Conservation (phyloP, 225 moss, liverwort and hornwort genomes). For the Antitrichia curtipendula region DNA sequence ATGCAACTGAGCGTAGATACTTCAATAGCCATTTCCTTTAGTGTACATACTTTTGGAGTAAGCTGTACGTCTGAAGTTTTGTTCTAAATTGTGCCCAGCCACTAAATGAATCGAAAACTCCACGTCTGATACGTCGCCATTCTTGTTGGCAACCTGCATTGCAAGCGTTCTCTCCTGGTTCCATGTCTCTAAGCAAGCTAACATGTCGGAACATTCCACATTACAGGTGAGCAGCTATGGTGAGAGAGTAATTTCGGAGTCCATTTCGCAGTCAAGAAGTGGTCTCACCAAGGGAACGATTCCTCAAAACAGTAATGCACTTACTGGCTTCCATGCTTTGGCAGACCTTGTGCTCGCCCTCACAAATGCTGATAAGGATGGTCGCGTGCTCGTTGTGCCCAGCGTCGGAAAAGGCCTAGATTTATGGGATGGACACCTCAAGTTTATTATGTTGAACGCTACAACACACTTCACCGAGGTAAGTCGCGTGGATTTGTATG, state of each 20-base stretch:
- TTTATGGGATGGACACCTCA: slow-evolving; percentile 46
- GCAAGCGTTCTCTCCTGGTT: not conserved
- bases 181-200: not conserved
- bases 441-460: slow-evolving; percentile 92
- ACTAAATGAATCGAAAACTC: not conserved
- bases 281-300: slow-evolving; percentile 6
- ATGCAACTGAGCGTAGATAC: not conserved
- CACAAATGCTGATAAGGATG: slow-evolving; percentile 81
- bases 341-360: slow-evolving; percentile 85
- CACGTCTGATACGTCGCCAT: not conserved
- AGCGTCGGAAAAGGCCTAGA: slow-evolving; percentile 22
- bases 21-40: not conserved
- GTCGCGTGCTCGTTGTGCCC: slow-evolving; percentile 60
- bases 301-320: slow-evolving; percentile 32
- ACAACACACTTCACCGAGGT: slow-evolving; percentile 86
- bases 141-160: not conserved
- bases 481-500: not conserved
- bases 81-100: not conserved
- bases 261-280: slow-evolving; percentile 19
- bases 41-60: not conserved
- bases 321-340: slow-evolving; percentile 70
- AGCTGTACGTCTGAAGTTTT: not conserved
- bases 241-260: slow-evolving; percentile 38
- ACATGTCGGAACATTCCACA: not conserved
- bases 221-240: slow-evolving; percentile 83